Percentiles rank a stretch among this genome's conserved stretches.
phyloP scores from a whole-genome alignment of 495 filamentous ascomycete genomes.

The Hypoxylon lienhwacheense region DNA sequence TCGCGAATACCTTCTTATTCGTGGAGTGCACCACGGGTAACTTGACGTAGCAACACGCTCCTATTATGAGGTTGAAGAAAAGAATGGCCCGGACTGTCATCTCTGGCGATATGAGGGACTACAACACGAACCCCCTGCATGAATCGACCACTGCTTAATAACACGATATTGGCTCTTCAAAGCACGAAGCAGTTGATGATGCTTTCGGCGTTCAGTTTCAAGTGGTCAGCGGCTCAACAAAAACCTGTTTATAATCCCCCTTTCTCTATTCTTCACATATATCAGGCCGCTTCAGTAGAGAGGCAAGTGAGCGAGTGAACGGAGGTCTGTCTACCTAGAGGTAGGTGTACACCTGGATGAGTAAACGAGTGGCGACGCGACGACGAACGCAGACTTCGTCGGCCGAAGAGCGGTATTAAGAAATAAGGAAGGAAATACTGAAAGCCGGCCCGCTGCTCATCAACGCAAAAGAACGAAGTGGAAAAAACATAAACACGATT shows the following conservation, averaged over 20 bases:
- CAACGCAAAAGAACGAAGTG: conserved; percentile 11
- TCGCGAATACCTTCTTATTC: conserved; percentile 45
- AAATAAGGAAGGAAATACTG: conserved; percentile 7
- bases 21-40: conserved; percentile 52
- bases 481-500: conserved; percentile 2
- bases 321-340: no score
- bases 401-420: conserved; percentile 4
- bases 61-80: conserved; percentile 39
- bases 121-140: conserved; percentile 39
- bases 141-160: conserved; percentile 14
- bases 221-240: conserved; percentile 20
- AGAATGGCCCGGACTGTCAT: conserved; percentile 45
- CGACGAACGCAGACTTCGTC: conserved; percentile 12
- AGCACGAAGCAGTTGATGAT: background rate
- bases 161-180: background rate
- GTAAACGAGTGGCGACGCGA: conserved; percentile 7
- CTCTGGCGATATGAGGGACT: conserved; percentile 37
- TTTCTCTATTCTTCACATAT: background rate
- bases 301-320: background rate
- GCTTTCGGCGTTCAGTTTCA: background rate
- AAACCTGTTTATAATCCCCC: background rate
- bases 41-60: conserved; percentile 45
- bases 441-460: conserved; percentile 25
- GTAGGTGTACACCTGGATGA: background rate
- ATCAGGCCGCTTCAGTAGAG: background rate